Evolutionary conservation across 768 basidiomycete genomes (phyloP), one percentile per base, ranked within the genome.

Genomic region (Lentinula detonsa): DNA sequence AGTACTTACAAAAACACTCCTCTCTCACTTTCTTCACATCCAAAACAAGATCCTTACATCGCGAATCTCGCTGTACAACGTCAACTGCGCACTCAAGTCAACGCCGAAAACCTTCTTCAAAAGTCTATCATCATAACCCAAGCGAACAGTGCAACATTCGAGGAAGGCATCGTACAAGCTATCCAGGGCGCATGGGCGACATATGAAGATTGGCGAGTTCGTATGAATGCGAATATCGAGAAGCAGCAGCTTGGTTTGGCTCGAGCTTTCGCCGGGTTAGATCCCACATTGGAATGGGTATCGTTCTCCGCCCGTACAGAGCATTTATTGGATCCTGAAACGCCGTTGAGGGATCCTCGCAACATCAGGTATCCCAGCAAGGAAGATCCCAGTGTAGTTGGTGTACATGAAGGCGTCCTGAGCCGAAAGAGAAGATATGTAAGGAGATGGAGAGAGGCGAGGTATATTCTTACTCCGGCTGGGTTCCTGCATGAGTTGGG

Each of bases 41-140:
- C 61, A 0, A 57, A 52, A 21, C 21, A 13, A 11, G 57, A 63
- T n/a, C 57, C 57, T 2, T 90, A 81, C 70, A 79, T 91, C 52
- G 79, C 84, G 61, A 93, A 94, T 71, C 75, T 79, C 59, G 77
- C 83, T 60, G 94, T 96, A 40, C 72, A 79, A 18, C 87, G 83
- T 56, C 94, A 97, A 71, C 85, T 97, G 15, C 83, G 86, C 64
- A 92, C 91, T 66, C 95, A 98, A 75, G 92, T 98, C 49, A 86
- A 94, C 74, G 96, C 97, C 75, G 97, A 99, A 75, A 99, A 99
- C 70, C 86, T 95, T 0, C 85, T 99, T 13, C 96, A 99, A 75
- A 99, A 98, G 72, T 92, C 90, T 2, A 91, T 98, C 68, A 87
- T 99, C 69, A 95, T 99, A 72, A 98, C 96, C 85, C 96, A 99